phyloP scores from a whole-genome alignment of 176 grass and related monocot species.

The Carex parvula region DNA sequence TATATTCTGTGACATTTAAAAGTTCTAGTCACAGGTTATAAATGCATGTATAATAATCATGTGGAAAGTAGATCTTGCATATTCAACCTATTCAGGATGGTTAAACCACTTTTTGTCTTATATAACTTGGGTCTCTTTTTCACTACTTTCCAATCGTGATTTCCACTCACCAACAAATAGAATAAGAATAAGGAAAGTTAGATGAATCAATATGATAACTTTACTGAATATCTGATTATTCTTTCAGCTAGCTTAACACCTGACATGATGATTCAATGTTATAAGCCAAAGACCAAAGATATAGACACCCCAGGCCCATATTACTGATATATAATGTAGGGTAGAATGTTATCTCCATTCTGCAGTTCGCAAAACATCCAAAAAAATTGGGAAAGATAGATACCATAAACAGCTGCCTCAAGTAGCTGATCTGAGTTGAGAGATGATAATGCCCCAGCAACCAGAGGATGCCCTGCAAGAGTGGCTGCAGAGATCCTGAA shows the following conservation, averaged over 20 bases:
- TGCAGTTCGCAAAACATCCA: constrained; percentile 22
- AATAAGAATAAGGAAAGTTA: not conserved
- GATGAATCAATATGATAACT: not conserved
- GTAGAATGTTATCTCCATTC: not conserved
- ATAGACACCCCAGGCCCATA: not conserved
- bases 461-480: constrained; percentile 82
- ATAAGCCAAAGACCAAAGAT: not conserved
- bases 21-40: not conserved
- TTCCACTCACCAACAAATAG: no score
- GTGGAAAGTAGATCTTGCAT: not conserved
- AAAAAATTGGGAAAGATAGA: constrained; percentile 32
- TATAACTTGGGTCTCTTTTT: no score
- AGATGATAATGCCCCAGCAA: constrained; percentile 62
- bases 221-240: not conserved
- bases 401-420: constrained; percentile 96
- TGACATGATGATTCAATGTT: not conserved
- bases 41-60: constrained; percentile 8
- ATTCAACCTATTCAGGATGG: not conserved
- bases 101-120: not conserved
- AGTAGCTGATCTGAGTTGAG: constrained; percentile 72
- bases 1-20: no score
- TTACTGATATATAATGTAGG: constrained; percentile 2
- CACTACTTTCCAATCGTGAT: no score
- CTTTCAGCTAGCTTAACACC: not conserved
- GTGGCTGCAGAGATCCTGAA: constrained; percentile 61